Base-by-base conservation (phyloP, 2,329 filamentous ascomycete genomes). In the Emydomyces testavorans region DNA sequence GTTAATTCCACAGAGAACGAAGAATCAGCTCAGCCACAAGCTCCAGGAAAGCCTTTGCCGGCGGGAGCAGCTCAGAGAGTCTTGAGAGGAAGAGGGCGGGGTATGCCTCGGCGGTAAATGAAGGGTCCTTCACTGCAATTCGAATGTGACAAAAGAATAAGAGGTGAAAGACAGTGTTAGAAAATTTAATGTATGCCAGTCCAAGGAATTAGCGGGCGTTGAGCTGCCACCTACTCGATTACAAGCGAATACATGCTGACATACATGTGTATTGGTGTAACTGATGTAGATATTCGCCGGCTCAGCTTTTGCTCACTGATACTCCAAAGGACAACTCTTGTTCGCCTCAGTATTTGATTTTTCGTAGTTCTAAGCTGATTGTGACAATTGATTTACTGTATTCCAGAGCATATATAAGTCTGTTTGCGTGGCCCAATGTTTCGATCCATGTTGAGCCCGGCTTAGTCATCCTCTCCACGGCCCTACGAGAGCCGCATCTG, bases 61-160 rank as follows among this genome's bases (percentile, higher is more conserved):
- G 82, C 82, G 1, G 85, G 84, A 56, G 89, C 90, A 18, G 89
- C 90, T 8, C 90, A 96, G 73, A 76, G 90, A 61, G 90, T 88
- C 35, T 70, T 96, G 13, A 40, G n/a, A 53, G 85, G 84, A 51
- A 74, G 85, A 56, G 88, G 89, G 54, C 80, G 87, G 57, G 87
- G 87, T 29, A 92, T 96, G 88, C 90, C 92, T 21, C 79, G 85
- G 66, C 76, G 85, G 73, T 90, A 75, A 65, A 54, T 41, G 34
- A 20, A 37, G 29, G 26, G 26, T 43, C 10, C 2, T n/a, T n/a
- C n/a, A n/a, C n/a, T n/a, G n/a, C 10, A 18, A 20, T 10, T 13
- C 35, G 7, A 1, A 11, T n/a, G n/a, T 21, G 37, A 35, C 28
- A 37, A 38, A 24, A 16, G 6, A 42, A n/a, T 28, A 41, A 13